These are phyloP conservation scores for Paraglomus occultum DNA, from an alignment of 192 early-diverging fungal species.

Conservation along the genomic window DNA sequence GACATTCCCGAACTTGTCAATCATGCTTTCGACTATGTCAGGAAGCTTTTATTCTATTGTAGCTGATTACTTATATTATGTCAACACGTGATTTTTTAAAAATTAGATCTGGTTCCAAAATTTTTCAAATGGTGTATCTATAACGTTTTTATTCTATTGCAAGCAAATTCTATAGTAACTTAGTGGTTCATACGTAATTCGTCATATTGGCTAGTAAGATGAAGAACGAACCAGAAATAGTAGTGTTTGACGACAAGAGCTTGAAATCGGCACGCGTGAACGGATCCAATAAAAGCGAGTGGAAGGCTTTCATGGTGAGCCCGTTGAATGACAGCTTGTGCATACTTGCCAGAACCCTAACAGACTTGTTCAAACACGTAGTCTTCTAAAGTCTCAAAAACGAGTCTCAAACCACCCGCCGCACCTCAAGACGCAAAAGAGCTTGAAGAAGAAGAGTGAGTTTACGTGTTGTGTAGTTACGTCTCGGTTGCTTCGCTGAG, in stretches of 20 bases:
- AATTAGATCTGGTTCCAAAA: too few species aligned
- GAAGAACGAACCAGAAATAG: constrained; percentile 33
- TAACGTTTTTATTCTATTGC: too few species aligned
- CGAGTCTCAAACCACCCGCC: constrained; percentile 2
- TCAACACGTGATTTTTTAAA: too few species aligned
- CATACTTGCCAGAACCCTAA: not conserved
- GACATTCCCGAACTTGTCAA: too few species aligned
- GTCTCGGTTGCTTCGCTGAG: not conserved
- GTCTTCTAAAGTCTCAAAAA: constrained; percentile 35
- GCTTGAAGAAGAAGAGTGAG: constrained; percentile 38
- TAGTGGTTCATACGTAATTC: too few species aligned
- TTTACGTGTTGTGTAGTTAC: not conserved
- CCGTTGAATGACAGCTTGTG: not conserved
- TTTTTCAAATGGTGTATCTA: too few species aligned
- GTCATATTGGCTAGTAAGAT: too few species aligned
- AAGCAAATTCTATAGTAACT: too few species aligned
- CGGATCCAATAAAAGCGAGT: constrained; percentile 32
- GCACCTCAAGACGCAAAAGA: constrained; percentile 25
- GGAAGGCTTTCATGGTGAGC: constrained; percentile 43
- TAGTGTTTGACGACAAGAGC: constrained; percentile 33
- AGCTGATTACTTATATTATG: too few species aligned
- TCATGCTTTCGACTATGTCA: too few species aligned
- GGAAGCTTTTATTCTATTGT: too few species aligned
- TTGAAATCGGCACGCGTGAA: constrained; percentile 23
- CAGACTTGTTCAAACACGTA: constrained; percentile 4